Base-by-base conservation (phyloP, 208 protist species). In the Plasmodiophora brassicae region DNA sequence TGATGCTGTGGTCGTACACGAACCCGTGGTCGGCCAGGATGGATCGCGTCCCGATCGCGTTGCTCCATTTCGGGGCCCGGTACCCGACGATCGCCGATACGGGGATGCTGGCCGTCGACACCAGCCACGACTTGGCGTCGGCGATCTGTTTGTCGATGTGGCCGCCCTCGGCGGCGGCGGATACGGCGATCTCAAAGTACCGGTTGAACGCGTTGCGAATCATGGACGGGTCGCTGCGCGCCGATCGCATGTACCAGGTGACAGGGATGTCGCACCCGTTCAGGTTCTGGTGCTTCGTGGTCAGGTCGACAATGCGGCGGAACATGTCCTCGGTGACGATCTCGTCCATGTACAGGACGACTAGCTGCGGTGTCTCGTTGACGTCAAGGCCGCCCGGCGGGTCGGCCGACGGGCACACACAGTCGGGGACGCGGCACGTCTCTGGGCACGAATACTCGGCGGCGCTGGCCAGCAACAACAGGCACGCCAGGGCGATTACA, bases 281-380 rank as follows among this genome's bases (percentile, higher is more conserved):
- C n/a, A 32, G n/a, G 65, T 78, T 78, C 41, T 78, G 5, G n/a
- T 78, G 65, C 65, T 32, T 78, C 65, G 5, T 78, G 14, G 65
- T 78, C 65, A 78, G 5, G 5, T 78, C n/a, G 14, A 78, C n/a
- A 8, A 78, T 78, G 20, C 65, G 65, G 5, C 14, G n/a, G n/a
- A 78, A 78, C 65, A 32, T 78, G 32, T n/a, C 32, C 41, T 78
- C 14, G 5, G 65, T 78, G 14, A 78, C n/a, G 65, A 78, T 5
- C n/a, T 78, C 65, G 65, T 78, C 65, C 14, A 38, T 78, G n/a
- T 78, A 78, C 65, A 78, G 65, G n/a, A 78, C n/a, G n/a, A 78
- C 65, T n/a, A 78, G 41, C n/a, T 78, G 65, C n/a, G 65, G 65
- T 38, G 65, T 78, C 10, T 78, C n/a, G n/a, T 5, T 5, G n/a